These are phyloP conservation scores for Dactylellina cionopaga DNA, from an alignment of 2,329 filamentous ascomycete genomes.

Conservation along the genomic window DNA sequence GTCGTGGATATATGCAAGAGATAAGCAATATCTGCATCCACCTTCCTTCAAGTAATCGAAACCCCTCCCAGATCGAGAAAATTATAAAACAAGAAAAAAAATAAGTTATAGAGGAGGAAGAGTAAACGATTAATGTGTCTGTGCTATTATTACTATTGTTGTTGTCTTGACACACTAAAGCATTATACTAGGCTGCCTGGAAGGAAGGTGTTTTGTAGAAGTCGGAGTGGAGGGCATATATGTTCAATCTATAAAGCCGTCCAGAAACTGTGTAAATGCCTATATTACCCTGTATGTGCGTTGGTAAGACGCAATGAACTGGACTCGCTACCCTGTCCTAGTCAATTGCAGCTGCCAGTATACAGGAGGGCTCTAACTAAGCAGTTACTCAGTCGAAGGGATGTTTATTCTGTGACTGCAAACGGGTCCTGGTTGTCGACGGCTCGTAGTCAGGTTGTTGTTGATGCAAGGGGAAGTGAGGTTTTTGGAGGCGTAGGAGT, in stretches of 20 bases:
- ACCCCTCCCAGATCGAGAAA: conserved; percentile 8
- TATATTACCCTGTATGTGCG: conserved; percentile 50
- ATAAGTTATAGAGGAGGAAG: conserved; percentile 11
- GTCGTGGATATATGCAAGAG: conserved; percentile 53
- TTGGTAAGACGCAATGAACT: conserved; percentile 48
- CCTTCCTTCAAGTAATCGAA: conserved; percentile 50
- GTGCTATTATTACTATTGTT: conserved; percentile 23
- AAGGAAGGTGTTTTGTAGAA: conserved; percentile 46
- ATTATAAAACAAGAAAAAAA: not conserved
- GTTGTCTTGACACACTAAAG: conserved; percentile 39
- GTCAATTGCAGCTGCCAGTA: conserved; percentile 32
- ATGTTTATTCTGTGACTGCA: conserved; percentile 34
- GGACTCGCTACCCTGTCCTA: conserved; percentile 41
- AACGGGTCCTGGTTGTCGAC: conserved; percentile 39
- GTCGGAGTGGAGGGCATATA: conserved; percentile 13
- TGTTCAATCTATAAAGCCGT: conserved; percentile 38
- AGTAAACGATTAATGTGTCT: conserved; percentile 23
- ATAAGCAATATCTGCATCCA: conserved; percentile 52
- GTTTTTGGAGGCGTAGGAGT: conserved; percentile 46
- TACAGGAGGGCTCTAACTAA: too few species aligned
- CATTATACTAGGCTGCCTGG: conserved; percentile 28
- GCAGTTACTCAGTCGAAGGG: conserved; percentile 40
- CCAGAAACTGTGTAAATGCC: conserved; percentile 46
- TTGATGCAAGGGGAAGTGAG: conserved; percentile 49
- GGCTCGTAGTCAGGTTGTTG: conserved; percentile 28